Evolutionary conservation across 768 basidiomycete species (phyloP), one percentile per base, ranked within the genome.

Genomic region (Mycena galopus): DNA sequence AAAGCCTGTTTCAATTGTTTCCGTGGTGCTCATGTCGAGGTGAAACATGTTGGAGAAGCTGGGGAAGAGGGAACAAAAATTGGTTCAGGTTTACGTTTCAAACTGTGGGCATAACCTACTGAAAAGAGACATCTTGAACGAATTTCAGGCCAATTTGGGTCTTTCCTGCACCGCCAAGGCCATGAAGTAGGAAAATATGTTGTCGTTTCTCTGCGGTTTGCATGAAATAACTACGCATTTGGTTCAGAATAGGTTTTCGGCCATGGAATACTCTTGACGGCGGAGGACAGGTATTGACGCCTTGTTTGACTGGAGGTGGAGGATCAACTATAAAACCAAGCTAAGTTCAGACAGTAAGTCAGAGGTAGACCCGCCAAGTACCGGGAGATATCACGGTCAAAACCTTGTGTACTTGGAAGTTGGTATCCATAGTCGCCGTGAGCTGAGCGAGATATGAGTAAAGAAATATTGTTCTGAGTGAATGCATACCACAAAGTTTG

Each of bases 111-210:
- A n/a, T 32, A 4, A 60, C 33, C 3, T 32, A 67, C 29, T 21
- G 33, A 67, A 29, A 16, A 27, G 55, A 29, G 23, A 27, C 19
- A n/a, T 27, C 14, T 35, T 47, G 25, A 29, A 47, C n/a, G 11
- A 62, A 62, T 12, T 47, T 62, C 17, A 62, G 42, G 11, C 39
- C 39, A 32, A 62, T 62, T 27, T 62, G 61, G 27, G 61, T 62
- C 42, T 62, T 62, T 14, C 61, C 61, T 19, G 39, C 61, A 47
- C 61, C 44, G 10, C 61, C 39, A 32, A 56, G 21, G 11, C 51
- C 51, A 53, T 53, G 51, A 14, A 53, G 27, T 12, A 53, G 14
- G 27, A 53, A 53, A 29, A 59, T 51, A 33, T 27, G 30, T 9
- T 53, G 56, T 21, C 50, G n/a, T n/a, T n/a, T n/a, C n/a, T 35